Evolutionary conservation across 352 stramenopile species (phyloP).

Genomic region (Discostella stelligera): DNA sequence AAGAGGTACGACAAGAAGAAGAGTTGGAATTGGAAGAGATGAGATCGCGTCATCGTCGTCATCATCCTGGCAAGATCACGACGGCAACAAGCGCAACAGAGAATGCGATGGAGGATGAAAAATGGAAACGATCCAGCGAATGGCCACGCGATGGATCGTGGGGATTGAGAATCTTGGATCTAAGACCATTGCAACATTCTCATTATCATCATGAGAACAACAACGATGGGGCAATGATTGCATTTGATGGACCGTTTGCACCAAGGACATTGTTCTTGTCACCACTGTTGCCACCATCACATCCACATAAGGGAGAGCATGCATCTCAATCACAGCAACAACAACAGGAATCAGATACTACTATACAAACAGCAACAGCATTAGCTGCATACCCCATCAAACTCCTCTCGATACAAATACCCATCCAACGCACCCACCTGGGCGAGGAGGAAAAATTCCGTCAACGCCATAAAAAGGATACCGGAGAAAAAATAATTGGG

Average conservation of each 20-base stretch:
- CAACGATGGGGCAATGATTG: conserved; percentile 6
- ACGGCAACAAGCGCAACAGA: too few relatives aligned
- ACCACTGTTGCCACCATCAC: conserved; percentile 17
- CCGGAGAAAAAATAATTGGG: neutral
- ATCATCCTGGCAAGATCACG: neutral
- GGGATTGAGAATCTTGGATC: conserved; percentile 62
- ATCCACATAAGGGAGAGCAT: neutral
- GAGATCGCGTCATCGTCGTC: neutral
- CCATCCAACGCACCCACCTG: conserved; percentile 32
- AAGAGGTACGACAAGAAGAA: conserved; percentile 22
- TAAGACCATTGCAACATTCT: conserved; percentile 60
- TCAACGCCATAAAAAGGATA: conserved; percentile 41
- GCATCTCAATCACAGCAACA: neutral
- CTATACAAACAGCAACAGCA: neutral
- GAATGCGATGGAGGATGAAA: neutral
- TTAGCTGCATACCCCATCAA: conserved; percentile 37
- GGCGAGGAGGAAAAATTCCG: conserved; percentile 52
- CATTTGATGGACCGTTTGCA: conserved; percentile 33
- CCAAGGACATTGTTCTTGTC: conserved; percentile 46
- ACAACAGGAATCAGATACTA: too few relatives aligned
- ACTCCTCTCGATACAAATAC: conserved; percentile 42
- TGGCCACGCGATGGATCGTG: conserved; percentile 40
- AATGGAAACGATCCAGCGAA: neutral
- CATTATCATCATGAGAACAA: neutral
- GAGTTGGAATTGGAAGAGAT: conserved; percentile 5